Conservation (phyloP, 345 rosid species). For the Hypericum androsaemum region DNA sequence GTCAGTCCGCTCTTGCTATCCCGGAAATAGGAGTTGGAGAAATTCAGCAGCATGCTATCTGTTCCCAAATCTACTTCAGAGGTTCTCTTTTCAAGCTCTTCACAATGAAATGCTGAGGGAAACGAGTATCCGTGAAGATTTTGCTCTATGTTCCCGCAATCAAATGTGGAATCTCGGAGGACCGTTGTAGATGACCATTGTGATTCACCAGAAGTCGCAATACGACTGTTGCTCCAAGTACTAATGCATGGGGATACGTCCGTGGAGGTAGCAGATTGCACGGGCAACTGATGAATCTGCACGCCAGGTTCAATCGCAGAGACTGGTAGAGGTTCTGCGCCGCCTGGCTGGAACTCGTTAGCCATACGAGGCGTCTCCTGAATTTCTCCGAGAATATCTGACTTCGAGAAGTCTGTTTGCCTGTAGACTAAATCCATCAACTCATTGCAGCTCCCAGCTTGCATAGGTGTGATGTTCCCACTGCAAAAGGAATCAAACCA, state of each 20-base stretch:
- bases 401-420: conserved; percentile 17
- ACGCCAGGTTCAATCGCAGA: not conserved
- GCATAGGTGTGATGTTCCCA: conserved; percentile 27
- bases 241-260: conserved; percentile 26
- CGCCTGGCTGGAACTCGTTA: not conserved
- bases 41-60: conserved; percentile 28
- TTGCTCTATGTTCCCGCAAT: too few species aligned
- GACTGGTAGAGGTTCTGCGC: conserved; percentile 11
- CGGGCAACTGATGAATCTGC: conserved; percentile 9
- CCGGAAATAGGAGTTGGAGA: conserved; percentile 31
- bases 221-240: conserved; percentile 24
- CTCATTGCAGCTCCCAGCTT: conserved; percentile 32
- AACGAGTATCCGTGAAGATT: too few species aligned
- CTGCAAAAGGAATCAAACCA: conserved; percentile 50
- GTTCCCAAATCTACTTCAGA: not conserved
- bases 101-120: too few species aligned
- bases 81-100: too few species aligned
- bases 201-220: too few species aligned
- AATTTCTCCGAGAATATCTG: conserved; percentile 14
- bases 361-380: conserved; percentile 8
- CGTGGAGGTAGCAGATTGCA: conserved; percentile 11
- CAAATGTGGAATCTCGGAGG: too few species aligned
- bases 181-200: too few species aligned
- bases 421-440: conserved; percentile 28
- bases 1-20: conserved; percentile 27